Evolutionary conservation across 345 rosid species (phyloP).

Genomic region (Gynandropsis gynandra): DNA sequence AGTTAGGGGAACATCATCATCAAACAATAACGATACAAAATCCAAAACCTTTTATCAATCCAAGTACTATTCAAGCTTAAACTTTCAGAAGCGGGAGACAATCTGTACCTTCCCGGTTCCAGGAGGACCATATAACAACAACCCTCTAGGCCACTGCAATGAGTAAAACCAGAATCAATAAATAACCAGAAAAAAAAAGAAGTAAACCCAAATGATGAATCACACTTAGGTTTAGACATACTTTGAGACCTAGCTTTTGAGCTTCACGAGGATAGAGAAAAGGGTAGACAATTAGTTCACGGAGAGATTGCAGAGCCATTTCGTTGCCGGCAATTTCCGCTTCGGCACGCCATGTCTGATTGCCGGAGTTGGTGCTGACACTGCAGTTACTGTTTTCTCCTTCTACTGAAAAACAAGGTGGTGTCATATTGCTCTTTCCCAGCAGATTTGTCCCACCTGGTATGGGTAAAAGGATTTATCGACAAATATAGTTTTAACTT

Average conservation of each 20-base stretch:
- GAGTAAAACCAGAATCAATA: constrained; percentile 7
- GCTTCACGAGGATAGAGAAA: constrained; percentile 62
- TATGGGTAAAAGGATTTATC: no score
- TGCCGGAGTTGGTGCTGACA: constrained; percentile 20
- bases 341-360: constrained; percentile 52
- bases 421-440: no score
- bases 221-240: constrained; percentile 4
- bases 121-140: constrained; percentile 86
- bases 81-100: not conserved
- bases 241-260: constrained; percentile 71
- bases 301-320: constrained; percentile 68
- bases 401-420: constrained; percentile 12
- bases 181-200: not conserved
- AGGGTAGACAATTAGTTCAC: constrained; percentile 79
- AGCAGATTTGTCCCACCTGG: no score
- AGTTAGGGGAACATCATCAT: constrained; percentile 10
- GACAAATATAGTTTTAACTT: no score
- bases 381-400: constrained; percentile 17
- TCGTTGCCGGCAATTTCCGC: constrained; percentile 71
- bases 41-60: not conserved
- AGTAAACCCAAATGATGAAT: not conserved
- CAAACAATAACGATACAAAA: not conserved
- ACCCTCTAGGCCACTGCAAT: constrained; percentile 76
- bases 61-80: not conserved
- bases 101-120: constrained; percentile 82